Evolutionary conservation across 805 yeast species (phyloP), one percentile per base, ranked within the genome.

Genomic region (Wickerhamiella allomyrinae): DNA sequence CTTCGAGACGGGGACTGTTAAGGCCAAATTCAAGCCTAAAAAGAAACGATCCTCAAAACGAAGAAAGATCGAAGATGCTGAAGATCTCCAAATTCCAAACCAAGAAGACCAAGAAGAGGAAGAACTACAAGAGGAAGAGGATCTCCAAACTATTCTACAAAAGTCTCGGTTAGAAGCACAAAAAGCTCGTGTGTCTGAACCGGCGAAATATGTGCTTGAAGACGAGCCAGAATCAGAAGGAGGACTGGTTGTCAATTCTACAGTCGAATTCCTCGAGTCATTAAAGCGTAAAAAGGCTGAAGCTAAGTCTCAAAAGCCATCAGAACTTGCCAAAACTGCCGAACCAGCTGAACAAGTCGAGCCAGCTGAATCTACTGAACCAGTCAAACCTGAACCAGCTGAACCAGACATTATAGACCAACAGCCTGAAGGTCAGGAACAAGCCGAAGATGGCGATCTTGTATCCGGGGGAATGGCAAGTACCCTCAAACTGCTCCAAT

Each of bases 181-280:
- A 8, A 14, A 27, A n/a, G 31, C 31, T n/a, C 7, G 31, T n/a
- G 17, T 9, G n/a, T n/a, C n/a, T n/a, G n/a, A n/a, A n/a, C n/a
- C n/a, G n/a, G n/a, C n/a, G n/a, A n/a, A n/a, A n/a, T n/a, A n/a
- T n/a, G n/a, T n/a, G 5, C 17, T n/a, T 13, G 31, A 27, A 3
- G 5, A 5, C 15, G 31, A 27, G 17, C 14, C 31, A 2, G 31
- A 27, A 9, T 17, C 31, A 7, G 31, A 27, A 11, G 56, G 6
- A 20, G 57, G 54, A 7, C 21, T 67, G 20, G 58, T 65, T 1
- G 55, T 69, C 20, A 70, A 71, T 49, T 70, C 64, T 20, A 70
- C 70, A 1, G 56, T 57, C 22, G 72, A 67, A n/a, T 38, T 38
- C 20, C 34, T 38, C 8, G 23, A 27, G 24, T 17, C 20, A 4